Evolutionary conservation across 352 stramenopile genomes (phyloP).

Genomic region (Globisporangium nagaii): DNA sequence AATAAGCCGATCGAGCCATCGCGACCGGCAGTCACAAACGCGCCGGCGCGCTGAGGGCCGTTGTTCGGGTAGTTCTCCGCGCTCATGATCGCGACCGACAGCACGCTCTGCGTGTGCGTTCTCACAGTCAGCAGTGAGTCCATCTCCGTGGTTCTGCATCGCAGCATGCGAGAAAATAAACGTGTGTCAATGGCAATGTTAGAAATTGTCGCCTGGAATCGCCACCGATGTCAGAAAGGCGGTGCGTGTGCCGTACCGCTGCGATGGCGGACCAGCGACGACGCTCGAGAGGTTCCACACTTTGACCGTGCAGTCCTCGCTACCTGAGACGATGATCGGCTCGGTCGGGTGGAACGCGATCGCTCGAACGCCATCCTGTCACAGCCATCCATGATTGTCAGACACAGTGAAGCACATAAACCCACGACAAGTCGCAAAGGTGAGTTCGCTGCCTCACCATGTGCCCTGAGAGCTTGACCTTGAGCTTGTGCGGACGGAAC

Average conservation of each 20-base stretch:
- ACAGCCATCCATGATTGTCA: background rate
- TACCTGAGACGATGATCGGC: conserved; percentile 73
- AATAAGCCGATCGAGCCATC: conserved; percentile 71
- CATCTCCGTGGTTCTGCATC: conserved; percentile 52
- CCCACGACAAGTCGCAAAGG: background rate
- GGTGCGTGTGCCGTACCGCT: no score
- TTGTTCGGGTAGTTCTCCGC: conserved; percentile 68
- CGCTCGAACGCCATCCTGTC: conserved; percentile 68
- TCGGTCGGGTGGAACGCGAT: conserved; percentile 80
- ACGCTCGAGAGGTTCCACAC: conserved; percentile 76
- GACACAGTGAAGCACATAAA: background rate
- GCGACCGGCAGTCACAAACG: conserved; percentile 68
- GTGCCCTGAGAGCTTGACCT: conserved; percentile 80
- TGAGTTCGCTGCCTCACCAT: no score
- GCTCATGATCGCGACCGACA: conserved; percentile 68
- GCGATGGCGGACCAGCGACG: conserved; percentile 52
- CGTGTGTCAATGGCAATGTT: background rate
- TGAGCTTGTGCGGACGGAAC: conserved; percentile 77
- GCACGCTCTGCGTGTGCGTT: conserved; percentile 67
- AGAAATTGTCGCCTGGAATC: no score
- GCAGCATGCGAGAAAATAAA: background rate
- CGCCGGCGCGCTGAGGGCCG: conserved; percentile 35
- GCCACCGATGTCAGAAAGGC: no score
- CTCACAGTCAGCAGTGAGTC: conserved; percentile 75
- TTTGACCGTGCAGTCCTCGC: conserved; percentile 82